These are phyloP conservation scores for Asterophora parasitica DNA, from an alignment of 768 basidiomycete species.

Conservation along the genomic window DNA sequence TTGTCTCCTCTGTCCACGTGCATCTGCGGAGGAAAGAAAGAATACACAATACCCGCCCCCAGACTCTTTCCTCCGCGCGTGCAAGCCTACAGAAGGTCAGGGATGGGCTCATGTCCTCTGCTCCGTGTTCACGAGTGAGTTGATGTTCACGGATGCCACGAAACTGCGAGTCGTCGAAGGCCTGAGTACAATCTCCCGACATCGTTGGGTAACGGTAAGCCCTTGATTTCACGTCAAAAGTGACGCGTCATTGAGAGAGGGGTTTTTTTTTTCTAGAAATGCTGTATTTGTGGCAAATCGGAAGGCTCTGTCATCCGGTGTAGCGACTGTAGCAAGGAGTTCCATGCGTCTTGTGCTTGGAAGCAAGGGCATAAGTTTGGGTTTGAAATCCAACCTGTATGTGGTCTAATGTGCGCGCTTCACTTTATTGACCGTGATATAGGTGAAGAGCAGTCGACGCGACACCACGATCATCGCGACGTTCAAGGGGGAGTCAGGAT, in stretches of 20 bases:
- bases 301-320: conserved; percentile 84
- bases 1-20: conserved; percentile 79
- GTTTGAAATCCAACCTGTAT: conserved; percentile 84
- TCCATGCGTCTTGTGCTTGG: conserved; percentile 92
- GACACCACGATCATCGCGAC: conserved; percentile 61
- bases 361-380: conserved; percentile 78
- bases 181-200: conserved; percentile 63
- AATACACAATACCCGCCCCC: conserved; percentile 42
- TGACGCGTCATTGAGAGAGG: background rate
- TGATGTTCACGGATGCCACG: conserved; percentile 73
- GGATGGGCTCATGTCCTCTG: conserved; percentile 92
- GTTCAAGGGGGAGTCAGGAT: conserved; percentile 75
- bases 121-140: conserved; percentile 80
- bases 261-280: conserved; percentile 50
- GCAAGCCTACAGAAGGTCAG: conserved; percentile 90
- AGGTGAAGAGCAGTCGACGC: conserved; percentile 77
- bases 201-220: conserved; percentile 74
- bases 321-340: conserved; percentile 73
- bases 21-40: conserved; percentile 45
- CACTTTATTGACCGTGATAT: background rate
- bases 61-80: conserved; percentile 67
- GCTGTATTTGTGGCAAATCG: conserved; percentile 63
- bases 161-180: conserved; percentile 82
- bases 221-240: background rate
- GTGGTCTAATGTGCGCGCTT: conserved; percentile 19